Conservation (phyloP, 2,329 filamentous ascomycete species). For the Colletotrichum shisoi region DNA sequence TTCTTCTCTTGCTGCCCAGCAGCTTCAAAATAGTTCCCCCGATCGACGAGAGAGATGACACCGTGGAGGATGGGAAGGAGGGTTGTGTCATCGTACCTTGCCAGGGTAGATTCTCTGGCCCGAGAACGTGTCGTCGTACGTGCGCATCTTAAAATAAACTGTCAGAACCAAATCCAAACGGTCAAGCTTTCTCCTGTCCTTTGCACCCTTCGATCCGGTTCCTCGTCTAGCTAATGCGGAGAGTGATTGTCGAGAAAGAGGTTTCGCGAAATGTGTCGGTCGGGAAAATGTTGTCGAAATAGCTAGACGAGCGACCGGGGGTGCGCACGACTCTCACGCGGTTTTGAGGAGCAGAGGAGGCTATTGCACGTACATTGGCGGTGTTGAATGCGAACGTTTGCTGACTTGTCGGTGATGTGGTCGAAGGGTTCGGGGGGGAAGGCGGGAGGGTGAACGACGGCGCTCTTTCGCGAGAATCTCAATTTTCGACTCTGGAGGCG, state of each 20-base stretch:
- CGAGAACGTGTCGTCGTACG: constrained; percentile 72
- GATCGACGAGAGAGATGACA: constrained; percentile 22
- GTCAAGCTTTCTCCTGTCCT: not conserved
- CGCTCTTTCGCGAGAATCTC: constrained; percentile 31
- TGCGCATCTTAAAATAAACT: constrained; percentile 63
- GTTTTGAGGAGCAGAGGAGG: not conserved
- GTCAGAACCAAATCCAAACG: constrained; percentile 11
- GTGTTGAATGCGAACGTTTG: constrained; percentile 38
- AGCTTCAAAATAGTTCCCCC: constrained; percentile 10
- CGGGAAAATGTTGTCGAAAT: not conserved
- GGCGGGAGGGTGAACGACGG: constrained; percentile 18
- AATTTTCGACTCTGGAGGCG: constrained; percentile 32
- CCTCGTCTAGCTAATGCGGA: constrained; percentile 2
- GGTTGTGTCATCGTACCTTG: constrained; percentile 61
- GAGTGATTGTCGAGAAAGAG: not conserved
- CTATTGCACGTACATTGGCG: constrained; percentile 36
- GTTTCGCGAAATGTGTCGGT: not conserved
- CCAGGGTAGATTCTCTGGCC: constrained; percentile 73
- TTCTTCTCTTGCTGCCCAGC: not conserved
- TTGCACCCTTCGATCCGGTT: not conserved
- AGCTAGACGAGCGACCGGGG: constrained; percentile 6
- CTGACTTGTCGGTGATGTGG: constrained; percentile 38
- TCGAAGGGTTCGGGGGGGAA: constrained; percentile 31
- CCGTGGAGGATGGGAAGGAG: not conserved
- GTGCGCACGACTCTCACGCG: not conserved